Evolutionary conservation across 2,329 filamentous ascomycete genomes (phyloP).

Genomic region (Cercospora sesami): DNA sequence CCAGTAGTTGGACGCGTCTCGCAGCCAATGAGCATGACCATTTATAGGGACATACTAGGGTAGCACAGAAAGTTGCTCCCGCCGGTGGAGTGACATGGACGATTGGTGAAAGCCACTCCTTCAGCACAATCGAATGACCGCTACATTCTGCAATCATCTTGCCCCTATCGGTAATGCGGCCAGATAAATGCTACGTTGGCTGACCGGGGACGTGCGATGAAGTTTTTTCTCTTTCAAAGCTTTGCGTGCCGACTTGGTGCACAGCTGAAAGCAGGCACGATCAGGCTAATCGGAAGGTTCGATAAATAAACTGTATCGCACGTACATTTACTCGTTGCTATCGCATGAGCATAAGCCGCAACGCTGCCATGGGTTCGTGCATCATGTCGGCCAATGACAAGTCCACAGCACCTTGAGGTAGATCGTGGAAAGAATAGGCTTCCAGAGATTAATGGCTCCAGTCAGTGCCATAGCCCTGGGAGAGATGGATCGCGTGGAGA

Average conservation of each 20-base stretch:
- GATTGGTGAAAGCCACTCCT: neutral
- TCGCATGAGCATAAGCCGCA: neutral
- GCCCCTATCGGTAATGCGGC: neutral
- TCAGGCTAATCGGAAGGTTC: neutral
- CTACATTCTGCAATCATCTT: neutral
- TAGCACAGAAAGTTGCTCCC: neutral
- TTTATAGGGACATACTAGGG: neutral
- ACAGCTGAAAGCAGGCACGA: neutral
- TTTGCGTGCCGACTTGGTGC: neutral
- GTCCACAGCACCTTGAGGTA: neutral
- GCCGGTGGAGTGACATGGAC: neutral
- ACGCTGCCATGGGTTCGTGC: neutral
- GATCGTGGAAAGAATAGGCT: neutral
- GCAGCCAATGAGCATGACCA: neutral
- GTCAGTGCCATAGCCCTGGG: neutral
- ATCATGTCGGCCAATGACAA: neutral
- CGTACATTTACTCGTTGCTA: neutral
- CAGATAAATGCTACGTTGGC: neutral
- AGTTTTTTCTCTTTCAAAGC: neutral
- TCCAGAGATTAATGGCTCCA: neutral
- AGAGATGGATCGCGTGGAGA: neutral
- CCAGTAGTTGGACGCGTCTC: neutral
- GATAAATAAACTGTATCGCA: neutral
- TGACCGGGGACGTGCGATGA: neutral
- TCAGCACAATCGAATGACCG: neutral